Conservation (phyloP, 148 eudicot genomes). For the Silene uniflora region DNA sequence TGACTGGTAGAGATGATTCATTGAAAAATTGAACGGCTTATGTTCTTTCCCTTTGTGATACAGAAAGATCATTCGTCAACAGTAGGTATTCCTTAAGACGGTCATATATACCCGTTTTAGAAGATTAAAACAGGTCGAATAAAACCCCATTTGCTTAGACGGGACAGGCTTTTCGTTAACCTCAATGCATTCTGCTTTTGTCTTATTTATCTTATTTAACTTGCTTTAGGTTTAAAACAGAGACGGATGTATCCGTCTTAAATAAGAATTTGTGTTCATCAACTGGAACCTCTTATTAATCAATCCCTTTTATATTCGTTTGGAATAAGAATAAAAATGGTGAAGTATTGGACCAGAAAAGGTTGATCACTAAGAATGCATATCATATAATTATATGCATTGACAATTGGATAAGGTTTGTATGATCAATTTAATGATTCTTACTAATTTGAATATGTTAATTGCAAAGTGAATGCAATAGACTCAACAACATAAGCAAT, state of each 20-base stretch:
- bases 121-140: too few relatives aligned
- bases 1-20: slow-evolving; percentile 14
- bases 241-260: too few relatives aligned
- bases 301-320: slow-evolving; percentile 9
- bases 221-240: too few relatives aligned
- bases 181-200: too few relatives aligned
- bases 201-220: too few relatives aligned
- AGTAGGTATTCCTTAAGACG: too few relatives aligned
- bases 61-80: neutral
- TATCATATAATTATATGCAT: neutral
- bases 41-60: slow-evolving; percentile 12
- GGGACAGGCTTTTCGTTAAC: too few relatives aligned
- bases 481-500: too few relatives aligned
- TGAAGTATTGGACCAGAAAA: slow-evolving; percentile 14
- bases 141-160: too few relatives aligned
- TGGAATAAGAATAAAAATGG: slow-evolving; percentile 13
- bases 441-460: neutral
- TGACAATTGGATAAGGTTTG: slow-evolving; percentile 15
- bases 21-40: slow-evolving; percentile 27
- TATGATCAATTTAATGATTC: slow-evolving; percentile 21
- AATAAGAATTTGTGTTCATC: too few relatives aligned
- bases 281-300: slow-evolving; percentile 13
- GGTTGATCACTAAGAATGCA: slow-evolving; percentile 20
- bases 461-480: neutral
- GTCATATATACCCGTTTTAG: too few relatives aligned